Base-by-base conservation (phyloP, 257 asterid species). In the Thymus mandschuricus region DNA sequence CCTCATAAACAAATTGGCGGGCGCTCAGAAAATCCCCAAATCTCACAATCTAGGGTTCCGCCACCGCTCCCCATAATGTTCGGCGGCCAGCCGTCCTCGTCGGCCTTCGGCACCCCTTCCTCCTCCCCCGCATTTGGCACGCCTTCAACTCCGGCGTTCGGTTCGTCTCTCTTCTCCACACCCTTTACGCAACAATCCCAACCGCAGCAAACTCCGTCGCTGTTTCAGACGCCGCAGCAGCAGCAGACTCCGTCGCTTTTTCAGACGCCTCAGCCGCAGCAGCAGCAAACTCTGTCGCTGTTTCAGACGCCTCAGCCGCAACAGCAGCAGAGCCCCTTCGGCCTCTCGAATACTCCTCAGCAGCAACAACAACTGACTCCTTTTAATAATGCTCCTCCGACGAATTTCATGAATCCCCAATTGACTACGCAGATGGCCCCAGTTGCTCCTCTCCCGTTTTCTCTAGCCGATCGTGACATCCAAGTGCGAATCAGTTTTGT, bases 381-480 rank as follows among this genome's bases (percentile, higher is more conserved):
- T 30, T 86, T 83, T 64, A 51, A 50, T 74, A 73, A 75, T 81
- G 77, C 83, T 43, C 61, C 86, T 33, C 50, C 86, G 13, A 70
- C 76, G 56, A 84, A 83, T 77, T 84, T 84, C 60, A 76, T 82
- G 78, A 90, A 86, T 78, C 81, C 87, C 75, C 99, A 89, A 62
- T 79, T 92, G 82, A 92, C 96, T 51, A 95, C 99, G 75, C 98
- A 92, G 85, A 95, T 95, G 99, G 99, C 99, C 63, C 97, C 99
- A 0, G 97, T 92, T 11, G 89, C 99, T 64, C 98, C 99, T 28
- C 88, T 92, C 21, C 95, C 97, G 2, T 85, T 89, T 74, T 95
- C 99, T 43, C 85, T 95, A 5, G 96, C 98, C 29, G 99, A 95
- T 83, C 92, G 98, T 29, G 99, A 95, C 75, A 84, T 94, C 64